phyloP scores from a whole-genome alignment of 352 stramenopile species.

The Phytopythium oedochilum region DNA sequence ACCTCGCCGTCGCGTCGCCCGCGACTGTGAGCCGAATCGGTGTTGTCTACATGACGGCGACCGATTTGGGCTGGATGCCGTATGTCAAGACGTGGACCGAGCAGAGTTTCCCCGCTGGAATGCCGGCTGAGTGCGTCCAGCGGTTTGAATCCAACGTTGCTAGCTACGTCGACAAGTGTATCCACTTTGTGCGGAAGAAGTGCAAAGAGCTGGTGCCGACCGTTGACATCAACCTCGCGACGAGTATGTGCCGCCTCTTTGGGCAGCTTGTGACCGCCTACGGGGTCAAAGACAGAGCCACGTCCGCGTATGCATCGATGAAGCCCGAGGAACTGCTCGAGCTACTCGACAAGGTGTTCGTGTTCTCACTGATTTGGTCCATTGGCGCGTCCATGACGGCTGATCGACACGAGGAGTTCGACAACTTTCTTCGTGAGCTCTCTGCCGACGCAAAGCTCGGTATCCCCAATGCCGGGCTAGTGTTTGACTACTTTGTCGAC shows the following conservation, averaged over 20 bases:
- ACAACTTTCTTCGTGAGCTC: conserved; percentile 69
- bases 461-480: conserved; percentile 49
- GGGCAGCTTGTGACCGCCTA: conserved; percentile 70
- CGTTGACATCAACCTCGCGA: conserved; percentile 87
- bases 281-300: conserved; percentile 13
- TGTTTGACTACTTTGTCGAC: conserved; percentile 89
- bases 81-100: conserved; percentile 90
- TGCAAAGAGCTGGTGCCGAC: conserved; percentile 85
- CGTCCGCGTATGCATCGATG: conserved; percentile 11
- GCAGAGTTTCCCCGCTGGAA: conserved; percentile 38
- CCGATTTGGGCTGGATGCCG: conserved; percentile 87
- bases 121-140: conserved; percentile 32
- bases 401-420: conserved; percentile 71
- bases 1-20: conserved; percentile 88
- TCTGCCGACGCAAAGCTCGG: conserved; percentile 44
- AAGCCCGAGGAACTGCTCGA: conserved; percentile 42
- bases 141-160: conserved; percentile 46
- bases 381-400: conserved; percentile 81
- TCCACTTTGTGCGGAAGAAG: conserved; percentile 76
- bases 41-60: conserved; percentile 77
- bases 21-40: conserved; percentile 84
- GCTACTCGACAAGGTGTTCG: conserved; percentile 76
- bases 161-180: conserved; percentile 56
- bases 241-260: conserved; percentile 83
- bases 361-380: conserved; percentile 91